Evolutionary conservation across 305 asterid genomes (phyloP).

Genomic region (Euphrasia arctica): DNA sequence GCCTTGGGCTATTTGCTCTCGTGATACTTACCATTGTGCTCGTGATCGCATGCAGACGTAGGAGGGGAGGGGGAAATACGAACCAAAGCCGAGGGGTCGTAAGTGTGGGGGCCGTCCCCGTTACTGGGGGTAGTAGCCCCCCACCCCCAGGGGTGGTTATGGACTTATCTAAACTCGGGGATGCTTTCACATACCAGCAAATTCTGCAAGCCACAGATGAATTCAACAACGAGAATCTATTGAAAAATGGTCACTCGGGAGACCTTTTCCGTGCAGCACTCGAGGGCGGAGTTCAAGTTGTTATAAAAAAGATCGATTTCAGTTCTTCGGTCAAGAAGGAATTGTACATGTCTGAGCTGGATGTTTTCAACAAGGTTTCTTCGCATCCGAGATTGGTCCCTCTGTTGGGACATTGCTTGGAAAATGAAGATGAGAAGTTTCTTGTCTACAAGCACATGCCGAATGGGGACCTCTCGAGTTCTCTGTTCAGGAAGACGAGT

Average conservation of each 20-base stretch:
- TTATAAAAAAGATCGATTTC: conserved; percentile 65
- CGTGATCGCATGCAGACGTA: conserved; percentile 53
- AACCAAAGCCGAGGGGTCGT: conserved; percentile 43
- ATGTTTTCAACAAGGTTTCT: conserved; percentile 64
- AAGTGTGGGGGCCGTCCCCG: conserved; percentile 68
- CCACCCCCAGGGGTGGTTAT: conserved; percentile 38
- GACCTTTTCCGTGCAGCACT: conserved; percentile 69
- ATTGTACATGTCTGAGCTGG: conserved; percentile 61
- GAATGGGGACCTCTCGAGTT: conserved; percentile 49
- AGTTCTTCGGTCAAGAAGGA: conserved; percentile 54
- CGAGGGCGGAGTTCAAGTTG: conserved; percentile 66
- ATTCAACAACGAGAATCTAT: conserved; percentile 52
- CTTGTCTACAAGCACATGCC: conserved; percentile 60
- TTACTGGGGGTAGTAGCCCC: conserved; percentile 42
- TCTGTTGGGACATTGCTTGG: conserved; percentile 84
- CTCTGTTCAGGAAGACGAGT: conserved; percentile 51
- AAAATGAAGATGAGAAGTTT: conserved; percentile 69
- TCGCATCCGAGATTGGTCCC: conserved; percentile 84
- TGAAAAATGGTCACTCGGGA: conserved; percentile 85
- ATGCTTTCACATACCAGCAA: conserved; percentile 71
- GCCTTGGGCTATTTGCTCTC: conserved; percentile 52
- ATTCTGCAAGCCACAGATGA: conserved; percentile 69
- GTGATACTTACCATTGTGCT: conserved; percentile 34
- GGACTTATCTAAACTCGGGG: conserved; percentile 60
- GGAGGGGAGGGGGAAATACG: conserved; percentile 36